Conservation (phyloP, 1,139 yeast genomes). For the Yamadazyma dendronema region DNA sequence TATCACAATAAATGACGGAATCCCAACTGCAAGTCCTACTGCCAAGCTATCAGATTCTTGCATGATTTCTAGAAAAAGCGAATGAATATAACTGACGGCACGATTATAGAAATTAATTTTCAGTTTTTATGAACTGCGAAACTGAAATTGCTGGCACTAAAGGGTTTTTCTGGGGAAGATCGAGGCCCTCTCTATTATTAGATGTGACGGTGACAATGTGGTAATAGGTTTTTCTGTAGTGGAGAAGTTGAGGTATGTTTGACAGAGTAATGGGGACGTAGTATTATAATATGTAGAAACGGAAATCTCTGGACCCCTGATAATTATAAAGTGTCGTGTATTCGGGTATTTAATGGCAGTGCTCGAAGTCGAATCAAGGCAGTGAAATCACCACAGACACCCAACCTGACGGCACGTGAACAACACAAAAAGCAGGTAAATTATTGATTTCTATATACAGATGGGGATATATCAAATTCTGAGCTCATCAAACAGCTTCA, state of each 20-base stretch:
- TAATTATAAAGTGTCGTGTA: too few relatives aligned
- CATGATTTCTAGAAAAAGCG: conserved; percentile 13
- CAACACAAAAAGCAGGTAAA: not conserved
- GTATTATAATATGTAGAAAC: too few relatives aligned
- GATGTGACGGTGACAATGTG: too few relatives aligned
- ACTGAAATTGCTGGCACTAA: not conserved
- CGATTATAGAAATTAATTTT: not conserved
- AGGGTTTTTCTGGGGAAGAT: not conserved
- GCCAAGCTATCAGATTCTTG: conserved; percentile 24
- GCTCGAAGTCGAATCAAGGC: too few relatives aligned
- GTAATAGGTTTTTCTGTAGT: not conserved
- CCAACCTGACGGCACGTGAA: too few relatives aligned
- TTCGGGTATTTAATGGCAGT: too few relatives aligned
- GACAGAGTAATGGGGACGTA: too few relatives aligned
- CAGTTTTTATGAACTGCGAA: not conserved
- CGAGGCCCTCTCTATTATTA: too few relatives aligned
- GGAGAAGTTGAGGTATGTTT: too few relatives aligned
- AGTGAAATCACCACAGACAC: too few relatives aligned
- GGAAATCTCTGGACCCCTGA: too few relatives aligned
- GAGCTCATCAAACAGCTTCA: conserved; percentile 24
- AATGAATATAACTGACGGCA: not conserved
- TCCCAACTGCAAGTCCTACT: conserved; percentile 45
- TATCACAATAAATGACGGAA: conserved; percentile 34
- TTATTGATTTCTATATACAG: not conserved
- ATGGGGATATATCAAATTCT: conserved; percentile 1